Percentiles rank a stretch among this genome's conserved stretches.
Evolutionary conservation across 495 filamentous ascomycete genomes (phyloP).

Genomic region (Aspergillus mulundensis): DNA sequence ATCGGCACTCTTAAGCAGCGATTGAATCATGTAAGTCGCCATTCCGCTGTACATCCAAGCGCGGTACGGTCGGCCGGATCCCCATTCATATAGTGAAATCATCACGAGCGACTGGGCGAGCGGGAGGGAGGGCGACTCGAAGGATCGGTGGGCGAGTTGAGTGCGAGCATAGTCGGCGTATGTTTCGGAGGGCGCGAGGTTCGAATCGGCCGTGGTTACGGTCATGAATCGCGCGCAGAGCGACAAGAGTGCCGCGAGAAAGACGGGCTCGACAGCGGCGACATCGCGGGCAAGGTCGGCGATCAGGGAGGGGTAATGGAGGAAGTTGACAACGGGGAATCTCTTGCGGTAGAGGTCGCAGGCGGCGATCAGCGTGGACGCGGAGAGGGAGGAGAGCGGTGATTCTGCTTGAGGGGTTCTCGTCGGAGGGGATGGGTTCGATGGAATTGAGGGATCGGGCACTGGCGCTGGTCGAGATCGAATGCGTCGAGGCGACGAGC

Average conservation of each 20-base stretch:
- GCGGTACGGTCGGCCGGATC: conserved; percentile 39
- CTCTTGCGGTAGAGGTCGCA: conserved; percentile 41
- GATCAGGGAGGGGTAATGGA: conserved; percentile 43
- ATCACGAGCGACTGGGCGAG: conserved; percentile 43
- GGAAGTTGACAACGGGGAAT: conserved; percentile 42
- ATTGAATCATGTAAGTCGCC: conserved; percentile 47
- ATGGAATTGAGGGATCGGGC: background rate
- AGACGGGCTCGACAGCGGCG: conserved; percentile 37
- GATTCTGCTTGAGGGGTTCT: background rate
- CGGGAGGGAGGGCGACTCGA: conserved; percentile 38
- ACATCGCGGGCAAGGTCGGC: conserved; percentile 35
- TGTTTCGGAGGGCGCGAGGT: conserved; percentile 26
- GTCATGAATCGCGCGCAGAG: conserved; percentile 40
- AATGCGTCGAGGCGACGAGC: background rate
- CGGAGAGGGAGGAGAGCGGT: conserved; percentile 26
- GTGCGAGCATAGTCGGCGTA: conserved; percentile 39
- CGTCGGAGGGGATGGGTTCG: conserved; percentile 1
- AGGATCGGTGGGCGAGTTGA: conserved; percentile 34
- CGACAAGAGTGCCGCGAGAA: conserved; percentile 37
- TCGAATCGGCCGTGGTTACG: too few species aligned
- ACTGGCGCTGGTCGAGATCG: background rate
- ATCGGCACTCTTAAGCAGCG: conserved; percentile 40
- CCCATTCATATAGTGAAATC: conserved; percentile 44
- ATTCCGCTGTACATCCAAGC: conserved; percentile 49
- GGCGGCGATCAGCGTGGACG: conserved; percentile 34